Evolutionary conservation across 331 rosid genomes (phyloP).

Genomic region (Malus hybrid): DNA sequence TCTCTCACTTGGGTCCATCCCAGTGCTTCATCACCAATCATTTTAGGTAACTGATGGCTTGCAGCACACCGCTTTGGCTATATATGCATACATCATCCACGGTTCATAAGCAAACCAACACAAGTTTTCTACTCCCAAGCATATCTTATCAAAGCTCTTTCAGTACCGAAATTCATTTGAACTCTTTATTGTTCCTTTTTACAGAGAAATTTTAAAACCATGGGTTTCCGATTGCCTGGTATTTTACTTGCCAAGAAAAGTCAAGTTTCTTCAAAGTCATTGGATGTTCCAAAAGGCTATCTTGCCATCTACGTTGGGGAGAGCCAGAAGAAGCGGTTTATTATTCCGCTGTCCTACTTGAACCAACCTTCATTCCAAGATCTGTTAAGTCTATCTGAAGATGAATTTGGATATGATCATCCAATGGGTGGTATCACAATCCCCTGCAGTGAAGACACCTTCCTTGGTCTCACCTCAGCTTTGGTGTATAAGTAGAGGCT

Average conservation of each 20-base stretch:
- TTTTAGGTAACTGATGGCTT: too few relatives aligned
- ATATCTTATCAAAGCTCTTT: not conserved
- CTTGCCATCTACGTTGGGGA: conserved; percentile 23
- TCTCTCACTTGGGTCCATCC: not conserved
- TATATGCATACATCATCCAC: too few relatives aligned
- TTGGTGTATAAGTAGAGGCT: not conserved
- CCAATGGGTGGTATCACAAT: conserved; percentile 29
- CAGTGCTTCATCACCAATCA: too few relatives aligned
- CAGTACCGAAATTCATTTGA: not conserved
- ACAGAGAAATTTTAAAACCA: not conserved
- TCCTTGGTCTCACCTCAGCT: not conserved
- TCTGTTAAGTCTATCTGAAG: conserved; percentile 19
- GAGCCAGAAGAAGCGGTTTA: conserved; percentile 20
- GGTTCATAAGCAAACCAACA: not conserved
- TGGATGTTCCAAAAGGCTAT: conserved; percentile 13
- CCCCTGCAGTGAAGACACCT: conserved; percentile 17
- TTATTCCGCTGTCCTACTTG: conserved; percentile 20
- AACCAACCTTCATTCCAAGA: not conserved
- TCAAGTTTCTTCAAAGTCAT: not conserved
- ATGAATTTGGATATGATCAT: conserved; percentile 21
- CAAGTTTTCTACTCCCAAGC: not conserved
- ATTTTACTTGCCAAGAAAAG: not conserved
- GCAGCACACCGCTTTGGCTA: too few relatives aligned
- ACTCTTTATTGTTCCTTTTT: not conserved
- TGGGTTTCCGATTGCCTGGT: conserved; percentile 19